Evolutionary conservation across 805 yeast genomes (phyloP).

Genomic region (Yamadazyma akitaensis): DNA sequence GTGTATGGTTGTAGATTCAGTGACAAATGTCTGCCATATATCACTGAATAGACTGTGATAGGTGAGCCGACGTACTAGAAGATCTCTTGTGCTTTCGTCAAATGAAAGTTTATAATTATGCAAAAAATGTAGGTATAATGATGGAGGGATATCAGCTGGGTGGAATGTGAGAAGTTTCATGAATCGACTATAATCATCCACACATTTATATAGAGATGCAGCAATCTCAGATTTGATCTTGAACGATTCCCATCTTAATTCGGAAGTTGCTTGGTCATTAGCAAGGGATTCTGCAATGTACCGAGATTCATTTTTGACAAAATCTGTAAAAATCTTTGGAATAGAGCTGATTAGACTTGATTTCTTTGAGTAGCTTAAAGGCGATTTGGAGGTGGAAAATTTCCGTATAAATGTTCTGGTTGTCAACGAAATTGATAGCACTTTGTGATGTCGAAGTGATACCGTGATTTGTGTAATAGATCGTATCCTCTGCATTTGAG

Average conservation of each 20-base stretch:
- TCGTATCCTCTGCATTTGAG: slow-evolving; percentile 1
- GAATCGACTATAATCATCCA: slow-evolving; percentile 30
- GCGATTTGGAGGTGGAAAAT: background rate
- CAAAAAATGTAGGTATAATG: slow-evolving; percentile 21
- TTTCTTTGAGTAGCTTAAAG: background rate
- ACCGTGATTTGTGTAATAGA: background rate
- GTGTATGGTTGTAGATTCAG: slow-evolving; percentile 25
- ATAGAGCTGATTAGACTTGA: background rate
- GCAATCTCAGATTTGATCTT: slow-evolving; percentile 5
- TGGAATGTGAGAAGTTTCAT: slow-evolving; percentile 27
- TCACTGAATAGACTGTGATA: slow-evolving; percentile 28
- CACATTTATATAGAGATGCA: slow-evolving; percentile 18
- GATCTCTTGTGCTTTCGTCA: slow-evolving; percentile 18
- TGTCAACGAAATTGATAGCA: background rate
- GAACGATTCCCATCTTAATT: background rate
- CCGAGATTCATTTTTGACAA: slow-evolving; percentile 11
- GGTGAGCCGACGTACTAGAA: slow-evolving; percentile 26
- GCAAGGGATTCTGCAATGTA: slow-evolving; percentile 7
- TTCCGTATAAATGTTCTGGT: background rate
- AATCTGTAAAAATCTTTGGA: slow-evolving; percentile 7
- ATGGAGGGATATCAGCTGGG: slow-evolving; percentile 31
- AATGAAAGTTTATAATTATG: slow-evolving; percentile 16
- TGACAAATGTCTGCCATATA: slow-evolving; percentile 29
- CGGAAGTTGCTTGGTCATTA: background rate
- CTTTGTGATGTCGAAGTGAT: background rate